Conservation (phyloP, 148 eudicot species). For the Oxyria digyna region DNA sequence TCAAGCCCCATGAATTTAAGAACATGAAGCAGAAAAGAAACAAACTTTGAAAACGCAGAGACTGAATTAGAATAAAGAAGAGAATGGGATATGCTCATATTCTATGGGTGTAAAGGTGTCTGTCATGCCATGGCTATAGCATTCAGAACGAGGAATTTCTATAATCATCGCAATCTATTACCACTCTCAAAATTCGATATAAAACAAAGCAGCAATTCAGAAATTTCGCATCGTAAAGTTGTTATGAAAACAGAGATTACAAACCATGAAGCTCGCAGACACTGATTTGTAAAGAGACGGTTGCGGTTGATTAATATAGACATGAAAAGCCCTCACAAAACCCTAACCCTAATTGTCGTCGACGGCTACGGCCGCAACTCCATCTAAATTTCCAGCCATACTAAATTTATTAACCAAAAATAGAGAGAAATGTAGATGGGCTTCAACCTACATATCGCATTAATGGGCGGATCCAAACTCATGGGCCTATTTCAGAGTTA, state of each 20-base stretch:
- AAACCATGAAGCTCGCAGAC: not conserved
- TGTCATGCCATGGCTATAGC: conserved; percentile 49
- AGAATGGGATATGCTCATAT: conserved; percentile 27
- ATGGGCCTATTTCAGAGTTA: too few relatives aligned
- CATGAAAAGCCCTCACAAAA: not conserved
- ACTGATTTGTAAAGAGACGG: not conserved
- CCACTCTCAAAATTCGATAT: not conserved
- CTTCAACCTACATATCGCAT: not conserved
- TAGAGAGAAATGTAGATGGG: not conserved
- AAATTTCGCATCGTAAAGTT: not conserved
- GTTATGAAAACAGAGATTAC: not conserved
- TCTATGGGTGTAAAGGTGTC: conserved; percentile 69
- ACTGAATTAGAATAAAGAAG: not conserved
- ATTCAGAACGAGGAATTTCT: conserved; percentile 62
- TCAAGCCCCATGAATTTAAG: not conserved
- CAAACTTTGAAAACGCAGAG: not conserved
- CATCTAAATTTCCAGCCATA: not conserved
- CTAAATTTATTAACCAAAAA: not conserved
- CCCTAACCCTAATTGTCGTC: not conserved
- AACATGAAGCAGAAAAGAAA: not conserved
- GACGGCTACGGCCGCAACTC: not conserved
- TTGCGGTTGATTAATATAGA: not conserved
- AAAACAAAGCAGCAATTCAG: not conserved
- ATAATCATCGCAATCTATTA: conserved; percentile 34
- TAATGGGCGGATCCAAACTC: not conserved